Evolutionary conservation across 805 yeast genomes (phyloP).

Genomic region (Wickerhamiella sorbophila): DNA sequence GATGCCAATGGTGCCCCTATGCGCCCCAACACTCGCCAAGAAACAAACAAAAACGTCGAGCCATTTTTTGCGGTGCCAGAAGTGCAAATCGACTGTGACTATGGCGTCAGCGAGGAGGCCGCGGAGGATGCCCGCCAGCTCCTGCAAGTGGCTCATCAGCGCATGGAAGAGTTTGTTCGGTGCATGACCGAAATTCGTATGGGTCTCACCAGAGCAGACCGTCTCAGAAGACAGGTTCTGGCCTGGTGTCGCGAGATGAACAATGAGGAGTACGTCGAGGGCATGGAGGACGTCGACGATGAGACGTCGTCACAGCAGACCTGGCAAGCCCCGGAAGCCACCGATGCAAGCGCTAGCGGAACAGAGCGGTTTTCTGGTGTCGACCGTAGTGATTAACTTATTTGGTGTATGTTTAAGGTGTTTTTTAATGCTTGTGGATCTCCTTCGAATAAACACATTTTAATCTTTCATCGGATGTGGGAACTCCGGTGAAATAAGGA

Average conservation of each 20-base stretch:
- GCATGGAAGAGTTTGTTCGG: constrained; percentile 74
- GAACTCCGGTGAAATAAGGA: constrained; percentile 27
- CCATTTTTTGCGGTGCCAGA: constrained; percentile 57
- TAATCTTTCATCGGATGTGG: neutral
- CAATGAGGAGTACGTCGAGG: constrained; percentile 39
- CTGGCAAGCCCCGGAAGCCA: neutral
- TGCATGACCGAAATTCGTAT: constrained; percentile 59
- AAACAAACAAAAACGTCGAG: constrained; percentile 24
- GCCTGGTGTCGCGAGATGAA: constrained; percentile 82
- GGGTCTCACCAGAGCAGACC: constrained; percentile 65
- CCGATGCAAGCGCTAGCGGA: neutral
- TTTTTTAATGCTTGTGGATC: neutral
- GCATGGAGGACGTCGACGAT: constrained; percentile 19
- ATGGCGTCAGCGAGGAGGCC: constrained; percentile 37
- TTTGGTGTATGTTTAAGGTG: neutral
- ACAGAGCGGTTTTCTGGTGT: constrained; percentile 1
- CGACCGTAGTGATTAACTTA: constrained; percentile 3
- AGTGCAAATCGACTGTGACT: constrained; percentile 33
- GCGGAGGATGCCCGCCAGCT: constrained; percentile 61
- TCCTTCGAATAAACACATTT: neutral
- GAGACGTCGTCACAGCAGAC: neutral
- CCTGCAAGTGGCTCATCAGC: constrained; percentile 65
- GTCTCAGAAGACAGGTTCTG: constrained; percentile 52
- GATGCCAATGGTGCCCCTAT: constrained; percentile 6
- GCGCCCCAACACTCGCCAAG: neutral